phyloP scores from a whole-genome alignment of 306 rosid species.

The Cucumis cinereus region DNA sequence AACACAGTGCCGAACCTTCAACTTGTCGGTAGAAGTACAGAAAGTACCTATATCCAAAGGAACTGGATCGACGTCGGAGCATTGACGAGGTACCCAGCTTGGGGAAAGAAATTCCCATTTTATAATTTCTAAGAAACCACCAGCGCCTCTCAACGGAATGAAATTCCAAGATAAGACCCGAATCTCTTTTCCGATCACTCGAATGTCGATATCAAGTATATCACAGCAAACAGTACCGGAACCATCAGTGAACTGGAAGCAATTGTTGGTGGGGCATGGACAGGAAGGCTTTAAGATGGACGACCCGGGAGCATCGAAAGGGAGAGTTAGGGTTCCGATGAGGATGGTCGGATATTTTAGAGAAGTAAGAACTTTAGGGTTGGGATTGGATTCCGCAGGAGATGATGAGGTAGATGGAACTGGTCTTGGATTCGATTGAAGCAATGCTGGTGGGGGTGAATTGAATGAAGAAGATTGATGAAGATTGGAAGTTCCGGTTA shows the following conservation, averaged over 20 bases:
- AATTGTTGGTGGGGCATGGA: slow-evolving; percentile 31
- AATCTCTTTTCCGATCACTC: slow-evolving; percentile 29
- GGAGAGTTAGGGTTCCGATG: slow-evolving; percentile 48
- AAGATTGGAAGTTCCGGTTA: slow-evolving; percentile 40
- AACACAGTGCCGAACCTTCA: slow-evolving; percentile 23
- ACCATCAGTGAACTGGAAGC: slow-evolving; percentile 65
- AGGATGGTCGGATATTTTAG: slow-evolving; percentile 29
- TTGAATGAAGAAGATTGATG: slow-evolving; percentile 6
- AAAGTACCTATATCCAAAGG: slow-evolving; percentile 13
- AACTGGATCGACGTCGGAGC: slow-evolving; percentile 14
- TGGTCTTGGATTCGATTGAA: slow-evolving; percentile 3
- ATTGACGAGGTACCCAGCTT: neutral
- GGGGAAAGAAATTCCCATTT: slow-evolving; percentile 39
- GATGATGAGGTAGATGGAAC: neutral
- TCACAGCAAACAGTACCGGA: slow-evolving; percentile 67
- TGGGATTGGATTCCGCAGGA: slow-evolving; percentile 1
- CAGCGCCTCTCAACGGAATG: slow-evolving; percentile 36
- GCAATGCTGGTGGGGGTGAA: neutral
- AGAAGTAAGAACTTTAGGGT: slow-evolving; percentile 32
- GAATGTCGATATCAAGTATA: slow-evolving; percentile 34
- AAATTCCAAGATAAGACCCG: slow-evolving; percentile 63
- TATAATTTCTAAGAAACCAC: slow-evolving; percentile 67
- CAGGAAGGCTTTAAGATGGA: slow-evolving; percentile 7
- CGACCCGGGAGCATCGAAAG: neutral
- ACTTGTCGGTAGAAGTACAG: neutral